Base-by-base conservation (phyloP, 83 land plant genomes). In the Larix sibirica region DNA sequence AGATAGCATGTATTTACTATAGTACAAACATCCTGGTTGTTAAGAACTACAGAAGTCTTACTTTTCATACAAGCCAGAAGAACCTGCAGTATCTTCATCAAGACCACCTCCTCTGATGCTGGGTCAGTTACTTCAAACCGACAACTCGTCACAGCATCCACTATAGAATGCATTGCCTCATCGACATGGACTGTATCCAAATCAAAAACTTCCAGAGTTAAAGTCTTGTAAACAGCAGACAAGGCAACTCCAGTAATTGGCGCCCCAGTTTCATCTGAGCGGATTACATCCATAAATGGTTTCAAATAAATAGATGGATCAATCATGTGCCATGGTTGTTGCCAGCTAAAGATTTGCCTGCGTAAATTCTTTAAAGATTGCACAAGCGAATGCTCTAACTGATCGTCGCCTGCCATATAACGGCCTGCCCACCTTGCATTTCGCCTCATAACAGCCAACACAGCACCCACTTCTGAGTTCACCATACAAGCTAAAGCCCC, bases 31-130 rank as follows among this genome's bases (percentile, higher is more conserved):
- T 96, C 98, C 82, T 96, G 93, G 86, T 98, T 90, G 82, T 90
- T 90, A 80, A 98, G 79, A 81, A 93, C 85, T 58, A 85, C 83
- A 23, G 97, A 92, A 36, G 94, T 93, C 80, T 89, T 88, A 83
- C 93, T 85, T 77, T 88, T 91, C 94, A 98, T 92, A 62, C 95
- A 91, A 61, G 96, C 99, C 71, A 93, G 82, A 76, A 98, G 93
- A 78, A 97, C 99, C 83, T 95, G 99, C 67, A 98, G 90, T 73
- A 98, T 93, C 92, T 98, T 98, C 96, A 96, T 96, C 62, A 98
- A 85, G 7, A 98, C 99, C 42, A 90, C 95, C 86, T 98, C 99
- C 80, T 96, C 99, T 17, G 99, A 98, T 20, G 95, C 96, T 60
- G 97, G 92, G 81, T 98, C 99, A 20, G 99, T 93, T 73, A 90